Percentiles rank a stretch among this genome's conserved stretches.
These are phyloP conservation scores for Noccaea bulbosa DNA, from an alignment of 345 rosid species.

Conservation along the genomic window DNA sequence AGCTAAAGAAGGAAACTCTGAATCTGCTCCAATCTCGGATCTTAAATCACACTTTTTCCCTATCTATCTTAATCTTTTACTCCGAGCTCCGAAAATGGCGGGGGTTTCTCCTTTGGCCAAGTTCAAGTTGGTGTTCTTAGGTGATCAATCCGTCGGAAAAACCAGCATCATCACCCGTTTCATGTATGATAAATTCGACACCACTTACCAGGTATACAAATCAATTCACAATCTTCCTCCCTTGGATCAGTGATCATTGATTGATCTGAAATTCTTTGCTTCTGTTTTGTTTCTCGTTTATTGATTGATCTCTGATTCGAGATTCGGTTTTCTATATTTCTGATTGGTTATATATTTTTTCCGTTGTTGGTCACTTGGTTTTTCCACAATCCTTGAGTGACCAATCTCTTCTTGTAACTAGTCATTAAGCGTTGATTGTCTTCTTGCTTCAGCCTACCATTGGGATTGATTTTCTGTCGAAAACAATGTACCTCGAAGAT, in stretches of 20 bases:
- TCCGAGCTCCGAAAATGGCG: slow-evolving; percentile 52
- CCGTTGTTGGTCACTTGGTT: too few relatives aligned
- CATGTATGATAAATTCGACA: slow-evolving; percentile 93
- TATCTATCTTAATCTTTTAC: not conserved
- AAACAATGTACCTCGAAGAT: slow-evolving; percentile 96
- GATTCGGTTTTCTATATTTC: not conserved
- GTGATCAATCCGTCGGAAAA: slow-evolving; percentile 89
- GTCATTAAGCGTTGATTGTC: slow-evolving; percentile 3
- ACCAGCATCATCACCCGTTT: slow-evolving; percentile 93
- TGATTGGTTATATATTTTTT: too few relatives aligned
- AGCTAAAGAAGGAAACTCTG: slow-evolving; percentile 10
- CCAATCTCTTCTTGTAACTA: not conserved
- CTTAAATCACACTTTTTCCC: not conserved
- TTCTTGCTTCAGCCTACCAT: slow-evolving; percentile 70
- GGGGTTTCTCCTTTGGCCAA: slow-evolving; percentile 73
- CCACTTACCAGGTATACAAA: slow-evolving; percentile 66
- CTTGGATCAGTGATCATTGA: not conserved
- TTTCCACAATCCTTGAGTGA: too few relatives aligned
- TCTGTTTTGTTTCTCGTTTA: not conserved
- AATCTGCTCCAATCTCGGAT: slow-evolving; percentile 7
- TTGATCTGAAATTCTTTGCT: not conserved
- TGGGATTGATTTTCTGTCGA: slow-evolving; percentile 89
- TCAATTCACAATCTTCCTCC: not conserved
- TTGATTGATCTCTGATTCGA: not conserved
- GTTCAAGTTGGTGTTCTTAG: slow-evolving; percentile 79